These are phyloP conservation scores for Monosporascus sp. DNA, from an alignment of 2,329 filamentous ascomycete species.

Conservation along the genomic window DNA sequence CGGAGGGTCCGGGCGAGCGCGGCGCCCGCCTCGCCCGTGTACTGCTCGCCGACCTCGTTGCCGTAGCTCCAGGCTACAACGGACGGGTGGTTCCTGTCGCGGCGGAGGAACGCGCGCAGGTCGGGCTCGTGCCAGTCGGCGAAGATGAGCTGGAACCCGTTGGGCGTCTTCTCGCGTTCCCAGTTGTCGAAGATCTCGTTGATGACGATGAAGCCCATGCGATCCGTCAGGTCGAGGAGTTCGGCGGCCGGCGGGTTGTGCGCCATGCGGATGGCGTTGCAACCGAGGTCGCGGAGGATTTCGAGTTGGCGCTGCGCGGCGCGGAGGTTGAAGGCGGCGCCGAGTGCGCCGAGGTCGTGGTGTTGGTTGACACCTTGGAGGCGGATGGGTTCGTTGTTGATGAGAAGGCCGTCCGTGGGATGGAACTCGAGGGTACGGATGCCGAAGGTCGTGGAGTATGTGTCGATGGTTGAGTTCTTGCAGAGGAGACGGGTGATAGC, in stretches of 20 bases:
- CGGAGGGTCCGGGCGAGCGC: slow-evolving; percentile 28
- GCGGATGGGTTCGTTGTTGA: slow-evolving; percentile 40
- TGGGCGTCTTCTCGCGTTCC: slow-evolving; percentile 37
- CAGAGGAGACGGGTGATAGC: slow-evolving; percentile 35
- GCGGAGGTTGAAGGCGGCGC: slow-evolving; percentile 43
- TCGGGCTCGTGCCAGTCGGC: slow-evolving; percentile 49
- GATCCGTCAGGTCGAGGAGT: slow-evolving; percentile 43
- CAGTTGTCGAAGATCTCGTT: slow-evolving; percentile 51
- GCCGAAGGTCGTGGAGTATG: slow-evolving; percentile 45
- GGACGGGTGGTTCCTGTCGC: slow-evolving; percentile 50
- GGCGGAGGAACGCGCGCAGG: slow-evolving; percentile 43
- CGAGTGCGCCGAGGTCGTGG: slow-evolving; percentile 45
- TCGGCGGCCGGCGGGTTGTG: slow-evolving; percentile 50
- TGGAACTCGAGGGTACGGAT: slow-evolving; percentile 29
- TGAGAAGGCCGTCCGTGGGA: slow-evolving; percentile 18
- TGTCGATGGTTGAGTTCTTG: slow-evolving; percentile 28
- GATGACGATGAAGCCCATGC: slow-evolving; percentile 43
- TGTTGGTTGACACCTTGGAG: slow-evolving; percentile 46
- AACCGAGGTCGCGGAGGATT: slow-evolving; percentile 43
- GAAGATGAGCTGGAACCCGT: slow-evolving; percentile 48
- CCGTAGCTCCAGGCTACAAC: slow-evolving; percentile 42
- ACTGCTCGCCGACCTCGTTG: slow-evolving; percentile 46
- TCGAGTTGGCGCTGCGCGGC: slow-evolving; percentile 44
- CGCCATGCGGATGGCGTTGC: slow-evolving; percentile 43
- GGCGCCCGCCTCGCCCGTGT: slow-evolving; percentile 24